A percentile compares a stretch with the other conserved stretches of the same genome.
Evolutionary conservation across 768 basidiomycete genomes (phyloP).

Genomic region (Pisolithus tinctorius): DNA sequence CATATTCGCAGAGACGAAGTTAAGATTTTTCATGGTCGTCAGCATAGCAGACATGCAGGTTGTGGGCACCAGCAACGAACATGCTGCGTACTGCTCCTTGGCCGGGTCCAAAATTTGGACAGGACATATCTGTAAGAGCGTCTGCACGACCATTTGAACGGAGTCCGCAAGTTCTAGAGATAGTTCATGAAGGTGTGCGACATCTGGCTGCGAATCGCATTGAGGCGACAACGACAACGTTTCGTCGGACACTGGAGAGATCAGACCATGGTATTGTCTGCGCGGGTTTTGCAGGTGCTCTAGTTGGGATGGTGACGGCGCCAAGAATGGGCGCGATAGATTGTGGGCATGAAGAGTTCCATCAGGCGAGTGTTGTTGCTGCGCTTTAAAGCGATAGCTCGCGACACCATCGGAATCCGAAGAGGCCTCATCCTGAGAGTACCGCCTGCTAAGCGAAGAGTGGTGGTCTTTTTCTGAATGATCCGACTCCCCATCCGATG

Average conservation of each 20-base stretch:
- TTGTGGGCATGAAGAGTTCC: conserved; percentile 35
- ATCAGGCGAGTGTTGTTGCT: conserved; percentile 20
- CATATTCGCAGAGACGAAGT: conserved; percentile 89
- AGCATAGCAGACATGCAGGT: conserved; percentile 84
- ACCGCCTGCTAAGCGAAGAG: conserved; percentile 21
- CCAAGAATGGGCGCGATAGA: conserved; percentile 72
- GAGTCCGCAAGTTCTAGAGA: conserved; percentile 88
- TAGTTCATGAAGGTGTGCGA: conserved; percentile 51
- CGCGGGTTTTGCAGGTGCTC: conserved; percentile 67
- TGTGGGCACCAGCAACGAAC: conserved; percentile 80
- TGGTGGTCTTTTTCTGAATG: conserved; percentile 38
- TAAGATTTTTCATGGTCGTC: conserved; percentile 88
- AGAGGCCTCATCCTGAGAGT: conserved; percentile 26
- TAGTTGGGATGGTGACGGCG: conserved; percentile 77
- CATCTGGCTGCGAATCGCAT: conserved; percentile 14
- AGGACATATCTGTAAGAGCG: conserved; percentile 84
- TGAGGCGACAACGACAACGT: conserved; percentile 10
- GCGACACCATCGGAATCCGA: conserved; percentile 24
- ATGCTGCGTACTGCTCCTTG: conserved; percentile 89
- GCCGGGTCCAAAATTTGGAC: conserved; percentile 87
- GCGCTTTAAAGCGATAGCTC: conserved; percentile 18
- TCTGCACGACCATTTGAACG: conserved; percentile 86
- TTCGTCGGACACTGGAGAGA: conserved; percentile 6
- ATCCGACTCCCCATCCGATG: conserved; percentile 45
- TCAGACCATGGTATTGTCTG: conserved; percentile 20